phyloP scores from a whole-genome alignment of 2,329 filamentous ascomycete species.

The Penicillium oxalicum region DNA sequence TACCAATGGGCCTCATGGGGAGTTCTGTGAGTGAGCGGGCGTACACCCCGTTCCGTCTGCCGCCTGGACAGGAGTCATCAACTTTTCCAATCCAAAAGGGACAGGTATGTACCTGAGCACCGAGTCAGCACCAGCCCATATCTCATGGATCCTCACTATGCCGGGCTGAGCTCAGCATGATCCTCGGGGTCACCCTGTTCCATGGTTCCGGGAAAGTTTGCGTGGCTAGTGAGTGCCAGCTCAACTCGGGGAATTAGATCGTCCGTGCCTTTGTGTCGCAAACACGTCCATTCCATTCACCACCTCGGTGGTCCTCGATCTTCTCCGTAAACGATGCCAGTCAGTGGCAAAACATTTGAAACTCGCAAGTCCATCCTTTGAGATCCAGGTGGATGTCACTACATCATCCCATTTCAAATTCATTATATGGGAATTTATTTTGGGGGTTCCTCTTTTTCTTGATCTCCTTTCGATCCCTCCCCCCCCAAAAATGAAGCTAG shows the following conservation, averaged over 20 bases:
- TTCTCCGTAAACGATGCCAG: background rate
- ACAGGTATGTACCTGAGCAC: no score
- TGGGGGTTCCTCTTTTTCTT: no score
- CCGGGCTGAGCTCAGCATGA: no score
- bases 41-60: no score
- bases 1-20: background rate
- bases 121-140: no score
- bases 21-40: background rate
- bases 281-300: conserved; percentile 1
- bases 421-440: no score
- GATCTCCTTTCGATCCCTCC: no score
- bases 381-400: background rate
- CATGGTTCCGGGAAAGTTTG: background rate
- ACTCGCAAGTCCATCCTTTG: background rate
- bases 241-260: background rate
- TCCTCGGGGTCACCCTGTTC: background rate
- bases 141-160: no score
- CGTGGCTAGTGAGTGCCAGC: background rate
- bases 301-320: background rate
- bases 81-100: no score
- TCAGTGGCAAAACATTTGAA: background rate
- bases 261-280: no score
- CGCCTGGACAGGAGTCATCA: no score
- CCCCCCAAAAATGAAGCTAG: no score
- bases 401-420: background rate